Evolutionary conservation across 2,329 filamentous ascomycete species (phyloP), one percentile per base, ranked within the genome.

Genomic region (Lachnellula arida): DNA sequence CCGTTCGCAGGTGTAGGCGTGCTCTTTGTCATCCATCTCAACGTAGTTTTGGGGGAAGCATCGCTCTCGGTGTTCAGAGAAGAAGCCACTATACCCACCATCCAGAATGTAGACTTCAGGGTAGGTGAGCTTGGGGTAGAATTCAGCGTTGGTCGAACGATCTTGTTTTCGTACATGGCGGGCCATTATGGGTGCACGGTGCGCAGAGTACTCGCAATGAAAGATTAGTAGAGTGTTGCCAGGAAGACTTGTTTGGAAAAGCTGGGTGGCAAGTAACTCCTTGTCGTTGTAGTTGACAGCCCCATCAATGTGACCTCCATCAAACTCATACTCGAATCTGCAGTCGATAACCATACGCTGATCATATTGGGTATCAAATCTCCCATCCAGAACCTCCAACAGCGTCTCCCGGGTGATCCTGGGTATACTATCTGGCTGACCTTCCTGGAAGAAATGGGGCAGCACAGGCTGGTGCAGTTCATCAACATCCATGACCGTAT

Each of bases 211-310:
- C 75, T 99, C 94, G 81, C 94, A 99, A 76, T 99, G 94, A 67
- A 99, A 90, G 63, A 99, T 86, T 60, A 99, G 75, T 11, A 97
- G 79, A 0, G 91, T 94, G 63, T 85, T 87, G 49, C 86, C 82
- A 47, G 82, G 75, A 66, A 86, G 83, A 17, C 80, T 79, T 32
- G 71, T 65, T 55, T 84, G 75, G 72, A 99, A 96, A 49, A 99
- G 82, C 63, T 92, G 85, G 54, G 79, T 78, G 8, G 91, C 85
- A 56, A 99, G 79, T 58, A 88, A 76, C 67, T 99, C 93, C 74
- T 97, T 97, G 76, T 97, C 91, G 74, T 96, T 97, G 78, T 91
- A 94, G 77, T 99, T 99, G 74, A 96, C 79, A 44, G 94, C 94
- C 17, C 89, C 89, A 64, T 91, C 83, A 69, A 99, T 97, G 72